Conservation (phyloP, 2,329 filamentous ascomycete genomes). For the Diplodia scrobiculata region DNA sequence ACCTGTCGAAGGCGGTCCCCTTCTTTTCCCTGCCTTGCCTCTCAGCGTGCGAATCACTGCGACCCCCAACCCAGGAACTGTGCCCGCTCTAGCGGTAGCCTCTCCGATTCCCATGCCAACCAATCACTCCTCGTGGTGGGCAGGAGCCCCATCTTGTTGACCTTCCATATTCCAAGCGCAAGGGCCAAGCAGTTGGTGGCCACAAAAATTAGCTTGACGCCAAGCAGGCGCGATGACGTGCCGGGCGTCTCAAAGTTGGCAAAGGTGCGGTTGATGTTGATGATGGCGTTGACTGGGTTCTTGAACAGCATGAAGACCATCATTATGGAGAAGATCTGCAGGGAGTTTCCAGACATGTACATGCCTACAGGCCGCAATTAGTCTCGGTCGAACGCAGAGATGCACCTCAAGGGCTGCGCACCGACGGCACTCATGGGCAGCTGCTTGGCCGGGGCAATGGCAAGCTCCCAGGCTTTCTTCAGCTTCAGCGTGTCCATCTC, state of each 20-base stretch:
- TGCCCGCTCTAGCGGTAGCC: slow-evolving; percentile 25
- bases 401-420: slow-evolving; percentile 32
- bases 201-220: slow-evolving; percentile 86
- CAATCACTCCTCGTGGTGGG: slow-evolving; percentile 97
- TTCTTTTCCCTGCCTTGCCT: neutral
- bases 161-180: slow-evolving; percentile 89
- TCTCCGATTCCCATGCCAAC: slow-evolving; percentile 84
- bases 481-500: slow-evolving; percentile 96
- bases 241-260: slow-evolving; percentile 83
- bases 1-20: neutral
- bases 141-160: slow-evolving; percentile 92
- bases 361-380: slow-evolving; percentile 56
- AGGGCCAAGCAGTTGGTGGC: slow-evolving; percentile 82
- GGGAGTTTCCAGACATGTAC: slow-evolving; percentile 99
- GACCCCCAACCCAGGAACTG: slow-evolving; percentile 24
- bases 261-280: slow-evolving; percentile 85
- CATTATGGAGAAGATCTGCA: slow-evolving; percentile 99
- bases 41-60: neutral
- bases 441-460: slow-evolving; percentile 87
- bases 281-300: slow-evolving; percentile 81
- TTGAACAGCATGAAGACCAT: slow-evolving; percentile 99
- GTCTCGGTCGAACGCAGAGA: neutral
- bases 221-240: slow-evolving; percentile 71
- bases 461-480: slow-evolving; percentile 98
- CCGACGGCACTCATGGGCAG: slow-evolving; percentile 98